Base-by-base conservation (phyloP, 2,329 filamentous ascomycete genomes). In the Neopestalotiopsis sp. region DNA sequence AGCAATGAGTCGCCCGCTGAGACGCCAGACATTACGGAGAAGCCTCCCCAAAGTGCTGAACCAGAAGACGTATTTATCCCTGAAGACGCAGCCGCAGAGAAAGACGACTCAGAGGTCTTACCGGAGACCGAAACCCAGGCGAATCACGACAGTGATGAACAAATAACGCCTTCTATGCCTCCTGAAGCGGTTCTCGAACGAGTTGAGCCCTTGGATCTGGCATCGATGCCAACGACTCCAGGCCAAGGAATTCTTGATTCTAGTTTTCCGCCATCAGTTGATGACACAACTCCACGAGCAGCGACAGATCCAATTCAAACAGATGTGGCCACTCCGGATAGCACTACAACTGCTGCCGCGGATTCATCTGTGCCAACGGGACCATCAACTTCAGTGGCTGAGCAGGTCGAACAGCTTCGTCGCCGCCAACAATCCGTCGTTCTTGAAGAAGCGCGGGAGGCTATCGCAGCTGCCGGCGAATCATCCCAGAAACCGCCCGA, bases 1-100 rank as follows among this genome's bases (percentile, higher is more conserved):
- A 89, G 91, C 6, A 89, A 88, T 13, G 94, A 97, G 64, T 90
- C 92, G 57, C 84, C 85, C 2, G 82, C 84, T 7, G 90, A 91
- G 28, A 81, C 84, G 1, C 82, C 84, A 5, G 86, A 88, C 69
- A 78, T 81, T 12, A 83, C 85, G 9, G 87, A 88, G 66, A 84
- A 79, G 53, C 78, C 78, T 5, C 84, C 81, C 2, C 84, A 86
- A 71, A 80, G 80, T 28, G 72, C 67, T 28, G 58, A 59, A 28
- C 49, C 72, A 24, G 76, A 76, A 4, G 67, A 20, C 20, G 74
- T 75, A 38, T 61, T 68, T 1, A 74, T 30, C 65, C 69, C 73
- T 61, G 59, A 68, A 1, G 76, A 76, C 24, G 24, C 24, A 14
- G 68, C 70, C 4, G 67, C 69, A 5, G 75, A 76, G 38, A 59